A percentile compares a stretch with the other conserved stretches of the same genome.
Evolutionary conservation across 768 basidiomycete genomes (phyloP).

Genomic region (Thelephora ganbajun): DNA sequence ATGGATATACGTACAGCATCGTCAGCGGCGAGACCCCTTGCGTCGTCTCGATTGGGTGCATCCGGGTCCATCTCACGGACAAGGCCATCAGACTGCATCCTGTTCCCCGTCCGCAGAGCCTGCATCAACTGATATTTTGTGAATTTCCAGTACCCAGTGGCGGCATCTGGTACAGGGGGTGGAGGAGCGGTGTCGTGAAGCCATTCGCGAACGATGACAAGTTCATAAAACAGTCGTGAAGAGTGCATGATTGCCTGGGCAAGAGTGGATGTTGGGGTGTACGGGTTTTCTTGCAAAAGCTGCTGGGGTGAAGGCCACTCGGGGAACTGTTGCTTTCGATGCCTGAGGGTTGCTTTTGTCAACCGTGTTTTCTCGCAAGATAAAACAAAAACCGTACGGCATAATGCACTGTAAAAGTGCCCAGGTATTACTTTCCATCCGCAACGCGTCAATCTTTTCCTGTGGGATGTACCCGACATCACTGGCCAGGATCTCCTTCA

Average conservation of each 20-base stretch:
- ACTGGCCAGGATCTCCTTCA: constrained; percentile 36
- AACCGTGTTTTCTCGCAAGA: background rate
- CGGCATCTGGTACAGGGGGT: constrained; percentile 48
- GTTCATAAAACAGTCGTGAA: constrained; percentile 57
- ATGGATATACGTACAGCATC: constrained; percentile 46
- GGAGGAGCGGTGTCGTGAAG: constrained; percentile 67
- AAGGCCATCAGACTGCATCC: constrained; percentile 29
- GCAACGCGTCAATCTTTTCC: constrained; percentile 47
- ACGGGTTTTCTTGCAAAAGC: constrained; percentile 60
- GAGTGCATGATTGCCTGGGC: constrained; percentile 59
- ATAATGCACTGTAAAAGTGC: constrained; percentile 62
- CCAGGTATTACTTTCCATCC: constrained; percentile 77
- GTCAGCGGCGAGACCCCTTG: constrained; percentile 50
- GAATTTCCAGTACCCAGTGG: constrained; percentile 74
- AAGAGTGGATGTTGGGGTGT: constrained; percentile 65
- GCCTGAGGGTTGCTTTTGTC: constrained; percentile 22
- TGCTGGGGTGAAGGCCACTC: constrained; percentile 33
- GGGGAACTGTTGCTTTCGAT: constrained; percentile 49
- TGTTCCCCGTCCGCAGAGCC: constrained; percentile 33
- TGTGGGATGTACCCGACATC: constrained; percentile 22
- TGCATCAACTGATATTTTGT: constrained; percentile 69
- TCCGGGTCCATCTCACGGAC: constrained; percentile 75
- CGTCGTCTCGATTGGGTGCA: constrained; percentile 46
- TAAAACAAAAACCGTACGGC: constrained; percentile 35
- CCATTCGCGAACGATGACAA: constrained; percentile 81